Conservation (phyloP, 2,329 filamentous ascomycete species). For the Monosporascus cannonballus region DNA sequence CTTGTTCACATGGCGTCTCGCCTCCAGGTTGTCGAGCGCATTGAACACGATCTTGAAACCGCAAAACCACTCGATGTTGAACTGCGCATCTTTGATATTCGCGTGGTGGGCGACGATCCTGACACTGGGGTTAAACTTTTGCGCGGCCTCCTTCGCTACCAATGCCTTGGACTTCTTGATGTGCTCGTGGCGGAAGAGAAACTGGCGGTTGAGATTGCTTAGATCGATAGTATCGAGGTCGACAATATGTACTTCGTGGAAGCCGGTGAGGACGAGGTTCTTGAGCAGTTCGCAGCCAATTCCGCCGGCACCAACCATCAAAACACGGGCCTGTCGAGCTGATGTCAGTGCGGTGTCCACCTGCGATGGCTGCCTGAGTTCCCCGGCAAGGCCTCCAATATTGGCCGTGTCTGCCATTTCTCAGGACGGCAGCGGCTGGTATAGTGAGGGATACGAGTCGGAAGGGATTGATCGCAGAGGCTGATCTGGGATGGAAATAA, state of each 20-base stretch:
- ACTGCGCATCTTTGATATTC: conserved; percentile 87
- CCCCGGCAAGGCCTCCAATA: not conserved
- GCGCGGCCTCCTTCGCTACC: conserved; percentile 87
- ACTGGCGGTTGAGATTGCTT: conserved; percentile 95
- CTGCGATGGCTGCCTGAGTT: not conserved
- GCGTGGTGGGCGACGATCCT: conserved; percentile 85
- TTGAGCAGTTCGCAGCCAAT: conserved; percentile 98
- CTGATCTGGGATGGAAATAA: too few relatives aligned
- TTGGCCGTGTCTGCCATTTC: not conserved
- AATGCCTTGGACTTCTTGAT: conserved; percentile 96
- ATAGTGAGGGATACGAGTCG: not conserved
- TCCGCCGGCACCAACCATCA: conserved; percentile 93
- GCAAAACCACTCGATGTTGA: conserved; percentile 84
- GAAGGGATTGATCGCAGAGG: too few relatives aligned
- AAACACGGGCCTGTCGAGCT: conserved; percentile 63
- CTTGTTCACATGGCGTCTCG: conserved; percentile 88
- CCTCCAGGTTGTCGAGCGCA: conserved; percentile 91
- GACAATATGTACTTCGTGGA: conserved; percentile 88
- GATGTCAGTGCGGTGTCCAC: conserved; percentile 25
- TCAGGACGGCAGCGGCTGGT: not conserved
- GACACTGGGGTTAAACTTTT: conserved; percentile 82
- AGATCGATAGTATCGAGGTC: conserved; percentile 98
- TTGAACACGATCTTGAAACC: conserved; percentile 87
- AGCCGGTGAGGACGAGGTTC: conserved; percentile 87
- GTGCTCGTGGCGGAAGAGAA: conserved; percentile 92